Evolutionary conservation across 106 monocot species (phyloP), one percentile per base, ranked within the genome.

Genomic region (Apostasia shenzhenica): DNA sequence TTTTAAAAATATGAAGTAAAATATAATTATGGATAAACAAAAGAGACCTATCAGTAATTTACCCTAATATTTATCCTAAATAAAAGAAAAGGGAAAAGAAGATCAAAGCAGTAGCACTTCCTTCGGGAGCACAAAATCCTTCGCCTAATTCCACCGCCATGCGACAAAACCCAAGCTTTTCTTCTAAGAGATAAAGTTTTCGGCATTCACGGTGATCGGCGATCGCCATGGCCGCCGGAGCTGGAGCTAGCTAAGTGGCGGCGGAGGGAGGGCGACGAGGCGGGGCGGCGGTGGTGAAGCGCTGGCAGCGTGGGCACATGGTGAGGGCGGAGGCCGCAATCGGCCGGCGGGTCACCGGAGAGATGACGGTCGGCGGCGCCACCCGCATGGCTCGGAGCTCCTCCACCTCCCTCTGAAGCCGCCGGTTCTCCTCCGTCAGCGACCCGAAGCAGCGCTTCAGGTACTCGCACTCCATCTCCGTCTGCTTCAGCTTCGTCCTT

Each of bases 401-500:
- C 81, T 95, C 88, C 54, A 95, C 95, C 66, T 95, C 95, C 5
- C 83, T 69, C 72, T 86, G 95, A 43, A 95, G 82, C 55, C 91
- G 70, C 64, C 80, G 55, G 82, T 95, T 95, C 84, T 95, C 95
- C 78, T 91, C 86, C 8, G 85, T 84, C 56, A 95, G 76, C 14
- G 88, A 86, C 4, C 88, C 85, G 69, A 85, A 95, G 55, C 94
- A 95, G 39, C 94, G 67, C 67, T 86, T 85, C 78, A 95, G 75
- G 70, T 88, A 95, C 78, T 88, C 91, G 67, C 94, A 95, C 61
- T 95, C 94, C 94, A 95, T 82, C 83, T 91, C 94, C 45, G 91
- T 95, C 56, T 95, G 91, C 85, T 95, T 95, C 68, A 95, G 68
- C 80, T 95, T 95, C 2, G 91, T 91, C 81, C 94, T 94, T 78